A percentile compares a stretch with the other conserved stretches of the same genome.
phyloP scores from a whole-genome alignment of 2,329 filamentous ascomycete species.

The Leptographium lundbergii region DNA sequence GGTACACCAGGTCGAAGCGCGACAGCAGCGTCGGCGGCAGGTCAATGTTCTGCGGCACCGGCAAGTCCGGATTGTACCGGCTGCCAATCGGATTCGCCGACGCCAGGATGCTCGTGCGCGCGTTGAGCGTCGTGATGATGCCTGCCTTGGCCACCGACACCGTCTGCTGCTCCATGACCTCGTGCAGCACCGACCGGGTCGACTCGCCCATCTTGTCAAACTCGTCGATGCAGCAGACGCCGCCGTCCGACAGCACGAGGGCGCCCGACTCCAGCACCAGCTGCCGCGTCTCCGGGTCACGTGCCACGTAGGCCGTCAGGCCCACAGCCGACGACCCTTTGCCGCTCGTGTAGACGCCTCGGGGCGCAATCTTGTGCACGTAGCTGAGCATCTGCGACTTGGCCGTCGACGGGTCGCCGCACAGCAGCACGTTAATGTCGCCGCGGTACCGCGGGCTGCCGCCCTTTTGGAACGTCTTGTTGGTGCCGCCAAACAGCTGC shows the following conservation, averaged over 20 bases:
- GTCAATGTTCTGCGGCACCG: slow-evolving; percentile 96
- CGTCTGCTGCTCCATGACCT: slow-evolving; percentile 82
- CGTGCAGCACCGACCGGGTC: slow-evolving; percentile 69
- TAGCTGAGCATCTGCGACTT: slow-evolving; percentile 94
- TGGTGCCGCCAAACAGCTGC: slow-evolving; percentile 92
- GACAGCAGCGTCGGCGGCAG: slow-evolving; percentile 88
- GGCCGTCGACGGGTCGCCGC: slow-evolving; percentile 89
- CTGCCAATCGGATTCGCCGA: slow-evolving; percentile 97
- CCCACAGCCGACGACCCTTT: slow-evolving; percentile 72
- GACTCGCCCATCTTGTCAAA: slow-evolving; percentile 78
- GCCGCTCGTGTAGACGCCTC: slow-evolving; percentile 70
- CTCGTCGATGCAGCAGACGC: slow-evolving; percentile 75
- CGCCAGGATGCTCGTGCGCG: slow-evolving; percentile 86
- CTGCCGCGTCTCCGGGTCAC: slow-evolving; percentile 68
- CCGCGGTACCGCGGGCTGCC: slow-evolving; percentile 92
- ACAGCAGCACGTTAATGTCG: slow-evolving; percentile 93
- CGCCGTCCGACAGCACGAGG: slow-evolving; percentile 66
- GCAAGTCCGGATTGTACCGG: slow-evolving; percentile 91
- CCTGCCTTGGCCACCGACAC: slow-evolving; percentile 81
- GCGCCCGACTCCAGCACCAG: slow-evolving; percentile 72
- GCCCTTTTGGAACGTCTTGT: slow-evolving; percentile 95
- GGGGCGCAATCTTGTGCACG: slow-evolving; percentile 93
- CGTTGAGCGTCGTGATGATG: slow-evolving; percentile 94
- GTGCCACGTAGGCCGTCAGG: slow-evolving; percentile 69
- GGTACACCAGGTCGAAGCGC: slow-evolving; percentile 92